A percentile compares a stretch with the other conserved stretches of the same genome.
Evolutionary conservation across 257 asterid species (phyloP).

Genomic region (Avicennia marina): DNA sequence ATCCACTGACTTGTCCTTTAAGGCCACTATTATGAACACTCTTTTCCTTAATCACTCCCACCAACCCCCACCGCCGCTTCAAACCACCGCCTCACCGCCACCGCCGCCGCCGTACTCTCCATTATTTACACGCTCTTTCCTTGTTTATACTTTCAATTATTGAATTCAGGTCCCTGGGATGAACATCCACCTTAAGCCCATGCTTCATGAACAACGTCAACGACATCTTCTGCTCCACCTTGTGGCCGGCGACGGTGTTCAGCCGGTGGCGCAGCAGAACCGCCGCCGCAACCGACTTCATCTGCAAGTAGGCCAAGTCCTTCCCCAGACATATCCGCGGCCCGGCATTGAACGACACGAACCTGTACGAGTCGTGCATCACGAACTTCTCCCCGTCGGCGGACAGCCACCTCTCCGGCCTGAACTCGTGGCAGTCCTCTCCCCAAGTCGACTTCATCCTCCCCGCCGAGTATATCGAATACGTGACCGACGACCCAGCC

Average conservation of each 20-base stretch:
- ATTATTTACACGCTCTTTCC: neutral
- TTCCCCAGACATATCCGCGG: conserved; percentile 85
- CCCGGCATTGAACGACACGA: conserved; percentile 90
- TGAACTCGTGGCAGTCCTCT: conserved; percentile 70
- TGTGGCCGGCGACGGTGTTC: conserved; percentile 44
- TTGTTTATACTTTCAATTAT: conserved; percentile 24
- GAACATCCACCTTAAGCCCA: conserved; percentile 62
- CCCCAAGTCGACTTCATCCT: conserved; percentile 87
- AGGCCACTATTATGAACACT: neutral
- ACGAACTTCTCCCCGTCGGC: conserved; percentile 36
- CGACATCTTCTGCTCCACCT: conserved; percentile 91
- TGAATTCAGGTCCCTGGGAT: conserved; percentile 41
- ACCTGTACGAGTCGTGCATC: conserved; percentile 68
- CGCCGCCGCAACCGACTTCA: conserved; percentile 90
- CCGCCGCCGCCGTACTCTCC: neutral
- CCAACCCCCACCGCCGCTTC: neutral
- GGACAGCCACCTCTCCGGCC: conserved; percentile 81
- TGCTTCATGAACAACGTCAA: conserved; percentile 80
- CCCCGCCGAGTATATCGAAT: conserved; percentile 86
- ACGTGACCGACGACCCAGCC: conserved; percentile 80
- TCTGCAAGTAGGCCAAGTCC: conserved; percentile 80
- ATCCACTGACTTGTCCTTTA: too few relatives aligned
- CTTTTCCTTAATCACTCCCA: conserved; percentile 12
- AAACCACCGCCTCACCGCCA: conserved; percentile 33
- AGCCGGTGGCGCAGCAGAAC: conserved; percentile 75